Evolutionary conservation across 768 basidiomycete species (phyloP).

Genomic region (Candolleomyces efflorescens): DNA sequence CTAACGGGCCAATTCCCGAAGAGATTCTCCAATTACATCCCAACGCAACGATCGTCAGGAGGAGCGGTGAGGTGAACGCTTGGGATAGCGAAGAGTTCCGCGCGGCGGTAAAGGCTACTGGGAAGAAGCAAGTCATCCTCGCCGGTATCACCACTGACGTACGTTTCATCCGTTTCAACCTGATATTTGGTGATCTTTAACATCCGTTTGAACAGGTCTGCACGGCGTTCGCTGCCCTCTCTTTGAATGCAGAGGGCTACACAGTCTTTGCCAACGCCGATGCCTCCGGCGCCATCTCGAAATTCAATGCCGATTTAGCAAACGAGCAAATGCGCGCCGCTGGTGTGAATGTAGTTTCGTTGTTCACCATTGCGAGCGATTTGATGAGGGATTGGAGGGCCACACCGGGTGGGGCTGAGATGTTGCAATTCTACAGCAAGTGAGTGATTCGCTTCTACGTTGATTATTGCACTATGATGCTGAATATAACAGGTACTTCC

Average conservation of each 20-base stretch:
- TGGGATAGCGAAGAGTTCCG: constrained; percentile 50
- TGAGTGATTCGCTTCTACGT: constrained; percentile 11
- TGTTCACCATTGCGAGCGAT: constrained; percentile 40
- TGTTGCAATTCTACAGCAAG: constrained; percentile 43
- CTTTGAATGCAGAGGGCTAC: constrained; percentile 41
- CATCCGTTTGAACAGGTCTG: constrained; percentile 32
- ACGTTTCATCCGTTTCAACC: constrained; percentile 9
- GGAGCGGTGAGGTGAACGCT: constrained; percentile 46
- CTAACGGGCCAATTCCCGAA: constrained; percentile 43
- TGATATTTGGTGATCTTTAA: too few relatives aligned
- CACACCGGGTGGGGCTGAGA: constrained; percentile 36
- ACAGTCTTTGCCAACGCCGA: constrained; percentile 45
- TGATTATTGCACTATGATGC: too few relatives aligned
- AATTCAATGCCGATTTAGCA: constrained; percentile 37
- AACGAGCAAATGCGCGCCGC: constrained; percentile 46
- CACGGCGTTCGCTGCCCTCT: constrained; percentile 46
- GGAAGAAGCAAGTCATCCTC: constrained; percentile 46
- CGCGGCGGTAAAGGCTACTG: constrained; percentile 41
- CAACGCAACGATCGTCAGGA: constrained; percentile 39
- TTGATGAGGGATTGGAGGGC: constrained; percentile 50
- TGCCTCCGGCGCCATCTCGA: constrained; percentile 39
- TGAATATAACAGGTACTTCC: constrained; percentile 5
- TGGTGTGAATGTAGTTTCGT: constrained; percentile 42
- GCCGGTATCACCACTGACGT: constrained; percentile 50
- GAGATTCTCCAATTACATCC: constrained; percentile 44